Evolutionary conservation across 1,139 yeast genomes (phyloP).

Genomic region (Hemisphaericaspora subhashii): DNA sequence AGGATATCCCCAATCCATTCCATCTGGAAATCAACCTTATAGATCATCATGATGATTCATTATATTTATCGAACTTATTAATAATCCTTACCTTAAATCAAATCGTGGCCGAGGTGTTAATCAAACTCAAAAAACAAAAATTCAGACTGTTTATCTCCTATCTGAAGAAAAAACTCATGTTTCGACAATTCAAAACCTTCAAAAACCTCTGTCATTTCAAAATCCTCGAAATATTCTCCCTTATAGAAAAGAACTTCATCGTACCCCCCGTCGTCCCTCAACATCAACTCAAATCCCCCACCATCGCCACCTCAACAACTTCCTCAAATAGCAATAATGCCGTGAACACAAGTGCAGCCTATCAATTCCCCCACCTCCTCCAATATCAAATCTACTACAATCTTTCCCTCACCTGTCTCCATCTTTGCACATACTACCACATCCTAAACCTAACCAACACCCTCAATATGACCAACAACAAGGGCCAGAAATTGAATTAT

Average conservation of each 20-base stretch:
- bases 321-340: not conserved
- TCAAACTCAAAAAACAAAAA: slow-evolving; percentile 29
- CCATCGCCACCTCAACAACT: no score
- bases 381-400: slow-evolving; percentile 36
- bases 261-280: slow-evolving; percentile 24
- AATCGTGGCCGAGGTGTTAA: slow-evolving; percentile 32
- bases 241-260: slow-evolving; percentile 30
- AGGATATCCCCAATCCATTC: slow-evolving; percentile 7
- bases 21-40: slow-evolving; percentile 23
- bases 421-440: slow-evolving; percentile 39
- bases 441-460: slow-evolving; percentile 24
- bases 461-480: slow-evolving; percentile 11
- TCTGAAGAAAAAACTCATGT: slow-evolving; percentile 19
- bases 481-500: slow-evolving; percentile 10
- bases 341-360: slow-evolving; percentile 10
- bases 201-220: slow-evolving; percentile 30
- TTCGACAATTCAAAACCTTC: slow-evolving; percentile 25
- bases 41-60: slow-evolving; percentile 31
- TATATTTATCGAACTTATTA: slow-evolving; percentile 29
- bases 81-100: slow-evolving; percentile 31
- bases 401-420: slow-evolving; percentile 32
- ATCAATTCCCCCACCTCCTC: slow-evolving; percentile 17
- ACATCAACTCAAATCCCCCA: slow-evolving; percentile 12
- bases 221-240: slow-evolving; percentile 28
- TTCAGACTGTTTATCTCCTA: slow-evolving; percentile 22